A percentile compares a stretch with the other conserved stretches of the same genome.
phyloP scores from a whole-genome alignment of 1,139 yeast species.

The Hanseniaspora uvarum region DNA sequence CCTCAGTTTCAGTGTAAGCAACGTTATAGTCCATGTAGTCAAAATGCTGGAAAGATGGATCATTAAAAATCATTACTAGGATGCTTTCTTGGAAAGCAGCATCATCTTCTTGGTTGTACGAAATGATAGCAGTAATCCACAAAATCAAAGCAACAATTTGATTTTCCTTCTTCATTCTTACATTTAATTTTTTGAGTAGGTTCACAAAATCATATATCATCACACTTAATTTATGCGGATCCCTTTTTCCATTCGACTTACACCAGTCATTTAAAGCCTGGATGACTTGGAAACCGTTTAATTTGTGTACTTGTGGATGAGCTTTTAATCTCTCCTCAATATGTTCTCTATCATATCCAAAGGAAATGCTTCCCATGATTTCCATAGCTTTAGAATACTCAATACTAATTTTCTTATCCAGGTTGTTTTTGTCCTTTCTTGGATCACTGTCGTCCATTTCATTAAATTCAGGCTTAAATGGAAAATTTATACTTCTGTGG shows the following conservation, averaged over 20 bases:
- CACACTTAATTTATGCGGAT: not conserved
- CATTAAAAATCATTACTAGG: slow-evolving; percentile 7
- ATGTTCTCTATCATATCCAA: not conserved
- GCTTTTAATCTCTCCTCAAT: not conserved
- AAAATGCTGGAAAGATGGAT: slow-evolving; percentile 2
- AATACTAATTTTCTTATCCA: not conserved
- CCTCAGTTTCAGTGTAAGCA: not conserved
- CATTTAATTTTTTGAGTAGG: not conserved
- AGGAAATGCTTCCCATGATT: not conserved
- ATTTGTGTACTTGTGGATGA: slow-evolving; percentile 11
- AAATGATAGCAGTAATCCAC: slow-evolving; percentile 13
- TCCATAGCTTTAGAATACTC: not conserved
- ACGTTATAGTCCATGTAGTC: slow-evolving; percentile 8
- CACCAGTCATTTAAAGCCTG: slow-evolving; percentile 11
- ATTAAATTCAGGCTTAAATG: not conserved
- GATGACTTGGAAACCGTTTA: slow-evolving; percentile 13
- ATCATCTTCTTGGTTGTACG: slow-evolving; percentile 10
- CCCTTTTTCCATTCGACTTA: slow-evolving; percentile 2
- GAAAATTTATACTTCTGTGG: slow-evolving; percentile 1
- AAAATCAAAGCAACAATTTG: slow-evolving; percentile 7
- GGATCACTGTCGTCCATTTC: not conserved
- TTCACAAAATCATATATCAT: slow-evolving; percentile 3
- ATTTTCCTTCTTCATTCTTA: slow-evolving; percentile 4
- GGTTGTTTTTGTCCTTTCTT: not conserved
- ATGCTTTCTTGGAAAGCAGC: slow-evolving; percentile 13